Base-by-base conservation (phyloP, 2,329 filamentous ascomycete species). In the Penicillium capsulatum region DNA sequence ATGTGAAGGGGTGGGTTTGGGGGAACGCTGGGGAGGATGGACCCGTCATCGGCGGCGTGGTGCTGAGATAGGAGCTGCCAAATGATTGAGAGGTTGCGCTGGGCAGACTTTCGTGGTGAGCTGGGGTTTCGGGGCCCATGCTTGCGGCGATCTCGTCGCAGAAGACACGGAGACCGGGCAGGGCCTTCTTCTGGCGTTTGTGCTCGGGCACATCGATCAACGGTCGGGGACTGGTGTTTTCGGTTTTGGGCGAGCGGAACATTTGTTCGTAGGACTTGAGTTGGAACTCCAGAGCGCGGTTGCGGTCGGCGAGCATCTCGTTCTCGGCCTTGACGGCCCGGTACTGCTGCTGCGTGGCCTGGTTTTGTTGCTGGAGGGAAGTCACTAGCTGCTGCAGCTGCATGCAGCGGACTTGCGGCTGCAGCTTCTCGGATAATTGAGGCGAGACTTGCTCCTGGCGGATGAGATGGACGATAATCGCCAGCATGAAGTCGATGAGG, bases 241-340 rank as follows among this genome's bases (percentile, higher is more conserved):
- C 63, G 14, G 51, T 40, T 49, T 65, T 64, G 24, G 61, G 60
- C 3, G 60, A 60, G 14, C 59, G 61, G 50, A 64, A 61, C 54
- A 65, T 61, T 40, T 61, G 58, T 41, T 65, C 63, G 41, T 63
- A 65, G 10, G 61, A 60, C 46, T 63, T 65, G 41, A 65, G 50
- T 34, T 66, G 62, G 40, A 62, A 61, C 41, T 65, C 62, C 3
- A 65, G 54, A 20, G 58, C 59, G 6, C 60, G 60, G 48, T 63
- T 61, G 30, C 60, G 57, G 36, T 65, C 62, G 17, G 58, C 53
- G 3, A 65, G 50, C 9, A 52, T 42, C 46, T 64, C 60, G 31
- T 61, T 63, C 42, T 66, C 63, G 14, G 61, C 57, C 47, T 64
- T 64, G 16, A 59, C 29, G 13, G 54, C 47, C 34, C 61, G 59